Base-by-base conservation (phyloP, 164 flowering plant genomes). In the Macadamia integrifolia region DNA sequence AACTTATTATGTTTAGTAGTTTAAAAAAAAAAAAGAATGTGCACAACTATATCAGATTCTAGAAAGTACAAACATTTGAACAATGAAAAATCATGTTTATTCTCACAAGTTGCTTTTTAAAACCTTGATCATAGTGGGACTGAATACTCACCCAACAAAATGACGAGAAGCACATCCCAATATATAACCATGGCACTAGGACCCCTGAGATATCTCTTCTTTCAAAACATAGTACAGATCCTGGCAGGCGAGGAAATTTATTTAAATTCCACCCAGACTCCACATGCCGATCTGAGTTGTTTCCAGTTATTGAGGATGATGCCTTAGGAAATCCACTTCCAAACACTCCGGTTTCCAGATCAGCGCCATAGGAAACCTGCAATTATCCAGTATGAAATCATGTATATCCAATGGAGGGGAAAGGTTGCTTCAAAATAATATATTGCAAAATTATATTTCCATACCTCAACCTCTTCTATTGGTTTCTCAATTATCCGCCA, bases 101-200 rank as follows among this genome's bases (percentile, higher is more conserved):
- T 35, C 40, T 57, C 8, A 9, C n/a, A n/a, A 57, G 7, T 60
- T 60, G 9, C n/a, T 12, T 46, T 43, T 52, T 44, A 57, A 53
- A 63, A 69, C 35, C 56, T 44, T 40, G 17, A 29, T 43, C 35
- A 44, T 31, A 59, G 30, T 40, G 57, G 32, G 18, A 58, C 53
- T 10, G 13, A 28, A 6, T 10, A 74, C 92, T 70, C 83, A 89
- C 97, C 98, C 98, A 92, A 74, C 98, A 92, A 78, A 92, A 92
- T 73, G 97, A 89, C 23, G 98, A 92, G 77, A 92, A 87, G 78
- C 96, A 92, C 96, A 90, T 92, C 52, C 98, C 96, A 61, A 92
- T 76, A 79, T 92, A 90, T 15, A 92, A 82, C 98, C 98, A 92
- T 50, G 98, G 98, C 43, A 90, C 96, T 40, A 87, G 72, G 68